Base-by-base conservation (phyloP, 2,329 filamentous ascomycete species). In the Stemphylium vesicarium region DNA sequence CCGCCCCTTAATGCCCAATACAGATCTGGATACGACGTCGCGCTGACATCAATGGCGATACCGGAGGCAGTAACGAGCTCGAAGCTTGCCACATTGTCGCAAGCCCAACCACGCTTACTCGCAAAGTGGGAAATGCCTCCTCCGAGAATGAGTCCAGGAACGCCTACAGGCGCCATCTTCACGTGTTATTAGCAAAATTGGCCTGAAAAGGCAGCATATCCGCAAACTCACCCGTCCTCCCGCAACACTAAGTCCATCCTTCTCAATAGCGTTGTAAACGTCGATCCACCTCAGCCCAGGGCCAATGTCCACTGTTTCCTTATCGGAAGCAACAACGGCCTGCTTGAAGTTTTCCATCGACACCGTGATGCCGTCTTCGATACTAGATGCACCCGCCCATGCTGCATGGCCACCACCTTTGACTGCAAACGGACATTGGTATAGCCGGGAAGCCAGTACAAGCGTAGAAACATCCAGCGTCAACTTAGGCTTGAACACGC, bases 351-450 rank as follows among this genome's bases (percentile, higher is more conserved):
- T 53, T 16, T 68, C 68, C 35, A 81, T 62, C 35, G 77, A 76
- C 32, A 81, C 66, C 0, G 77, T 79, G 5, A 82, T 75, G 1
- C 79, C 79, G 37, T 66, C 64, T 3, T 73, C 62, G 18, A 80
- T 78, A 47, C 75, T 78, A 18, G 75, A 77, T 12, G 72, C 69
- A 7, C 78, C 77, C 0, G 69, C 63, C 58, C 70, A 73, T 5
- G 70, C 62, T 11, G 71, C 71, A 53, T 81, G 79, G 4, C 79
- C 79, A 24, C 79, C 78, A 31, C 75, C 72, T 48, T 77, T 78
- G 2, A 81, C 70, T 1, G 77, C 77, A 53, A 79, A 78, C 74
- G 59, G 65, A 33, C 65, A 72, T 42, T 62, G 60, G 16, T 62
- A 56, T 0, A 60, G 26, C 15, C 60, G 53, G 16, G 64, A 55